Conservation (phyloP, 345 rosid genomes). For the Viola odorata region DNA sequence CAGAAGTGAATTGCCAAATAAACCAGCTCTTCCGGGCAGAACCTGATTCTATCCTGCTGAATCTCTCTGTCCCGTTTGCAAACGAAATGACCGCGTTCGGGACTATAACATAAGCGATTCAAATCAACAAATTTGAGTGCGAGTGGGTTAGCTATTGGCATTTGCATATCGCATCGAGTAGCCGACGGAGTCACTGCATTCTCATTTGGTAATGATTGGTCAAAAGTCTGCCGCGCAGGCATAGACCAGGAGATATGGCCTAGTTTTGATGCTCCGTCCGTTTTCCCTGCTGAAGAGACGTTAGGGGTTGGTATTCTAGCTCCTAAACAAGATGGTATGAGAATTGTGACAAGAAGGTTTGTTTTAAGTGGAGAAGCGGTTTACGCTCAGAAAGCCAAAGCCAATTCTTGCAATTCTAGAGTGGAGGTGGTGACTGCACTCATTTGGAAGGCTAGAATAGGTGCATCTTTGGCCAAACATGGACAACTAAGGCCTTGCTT, state of each 20-base stretch:
- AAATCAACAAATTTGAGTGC: conserved; percentile 27
- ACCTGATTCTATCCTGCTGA: conserved; percentile 7
- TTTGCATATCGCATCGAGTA: conserved; percentile 36
- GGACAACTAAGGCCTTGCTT: conserved; percentile 4
- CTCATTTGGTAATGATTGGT: conserved; percentile 36
- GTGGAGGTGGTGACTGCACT: conserved; percentile 35
- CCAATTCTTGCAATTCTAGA: conserved; percentile 10
- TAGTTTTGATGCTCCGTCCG: conserved; percentile 3
- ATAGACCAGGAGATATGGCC: conserved; percentile 8
- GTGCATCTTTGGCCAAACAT: not conserved
- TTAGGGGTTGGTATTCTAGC: not conserved
- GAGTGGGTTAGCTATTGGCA: conserved; percentile 37
- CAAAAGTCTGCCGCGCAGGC: conserved; percentile 10
- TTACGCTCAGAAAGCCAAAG: conserved; percentile 22
- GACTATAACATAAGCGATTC: conserved; percentile 24
- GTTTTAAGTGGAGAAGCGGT: conserved; percentile 18
- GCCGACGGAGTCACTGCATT: conserved; percentile 27
- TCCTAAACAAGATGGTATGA: not conserved
- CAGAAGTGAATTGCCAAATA: conserved; percentile 13
- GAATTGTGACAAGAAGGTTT: conserved; percentile 29
- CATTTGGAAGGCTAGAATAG: conserved; percentile 32
- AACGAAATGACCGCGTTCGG: conserved; percentile 8
- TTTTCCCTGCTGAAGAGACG: conserved; percentile 1
- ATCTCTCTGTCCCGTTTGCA: conserved; percentile 25
- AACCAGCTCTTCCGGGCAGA: conserved; percentile 15